Conservation (phyloP, 176 grass and related monocot genomes). For the Hordeum vulgare region DNA sequence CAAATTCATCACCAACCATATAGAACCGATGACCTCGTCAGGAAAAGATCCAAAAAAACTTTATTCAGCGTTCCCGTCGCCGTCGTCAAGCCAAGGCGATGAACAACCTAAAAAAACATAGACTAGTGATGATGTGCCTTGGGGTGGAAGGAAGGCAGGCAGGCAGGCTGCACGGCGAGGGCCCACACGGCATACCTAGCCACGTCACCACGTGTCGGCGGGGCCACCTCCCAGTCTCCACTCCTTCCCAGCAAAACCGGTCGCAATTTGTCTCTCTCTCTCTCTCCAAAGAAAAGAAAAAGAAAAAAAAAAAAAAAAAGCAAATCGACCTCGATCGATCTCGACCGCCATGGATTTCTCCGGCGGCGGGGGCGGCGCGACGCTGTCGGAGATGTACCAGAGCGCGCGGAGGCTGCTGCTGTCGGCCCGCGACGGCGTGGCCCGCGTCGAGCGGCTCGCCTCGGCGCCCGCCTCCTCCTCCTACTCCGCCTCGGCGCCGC, state of each 20-base stretch:
- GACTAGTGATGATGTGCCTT: no score
- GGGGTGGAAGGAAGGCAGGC: conserved; percentile 3
- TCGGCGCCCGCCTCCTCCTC: conserved; percentile 63
- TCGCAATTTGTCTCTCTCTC: neutral
- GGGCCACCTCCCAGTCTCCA: neutral
- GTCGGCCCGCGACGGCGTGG: conserved; percentile 56
- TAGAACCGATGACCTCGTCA: no score
- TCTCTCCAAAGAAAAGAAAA: no score
- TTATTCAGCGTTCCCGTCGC: no score
- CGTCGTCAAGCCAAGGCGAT: no score
- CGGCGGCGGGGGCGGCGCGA: conserved; percentile 43
- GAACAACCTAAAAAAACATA: no score
- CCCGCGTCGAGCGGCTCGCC: conserved; percentile 60
- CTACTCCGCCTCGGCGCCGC: conserved; percentile 34
- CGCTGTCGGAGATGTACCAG: conserved; percentile 95
- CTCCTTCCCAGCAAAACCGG: neutral
- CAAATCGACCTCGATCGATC: neutral
- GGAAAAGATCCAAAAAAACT: no score
- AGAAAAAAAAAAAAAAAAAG: neutral
- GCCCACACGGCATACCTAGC: neutral
- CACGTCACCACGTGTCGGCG: neutral
- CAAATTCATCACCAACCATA: no score
- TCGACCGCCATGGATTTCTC: conserved; percentile 38
- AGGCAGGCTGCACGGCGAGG: neutral
- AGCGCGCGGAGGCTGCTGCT: conserved; percentile 67